Conservation (phyloP, 164 flowering plant genomes). For the Liriodendron chinense region DNA sequence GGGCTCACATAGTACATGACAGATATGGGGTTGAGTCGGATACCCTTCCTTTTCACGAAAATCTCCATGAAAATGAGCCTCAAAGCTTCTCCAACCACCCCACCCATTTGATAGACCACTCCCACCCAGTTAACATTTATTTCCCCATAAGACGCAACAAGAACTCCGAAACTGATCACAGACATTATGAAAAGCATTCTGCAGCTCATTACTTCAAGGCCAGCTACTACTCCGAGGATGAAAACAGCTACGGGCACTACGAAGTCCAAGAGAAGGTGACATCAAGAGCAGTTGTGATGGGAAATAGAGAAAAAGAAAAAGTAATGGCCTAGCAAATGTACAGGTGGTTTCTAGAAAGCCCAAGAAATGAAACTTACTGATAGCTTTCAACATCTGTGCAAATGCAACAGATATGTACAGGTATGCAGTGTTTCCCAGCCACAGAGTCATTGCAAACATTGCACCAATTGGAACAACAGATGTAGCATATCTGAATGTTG, state of each 20-base stretch:
- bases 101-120: slow-evolving; percentile 99
- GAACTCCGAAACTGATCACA: slow-evolving; percentile 93
- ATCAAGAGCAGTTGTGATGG: not conserved
- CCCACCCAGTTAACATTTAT: slow-evolving; percentile 88
- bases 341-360: not conserved
- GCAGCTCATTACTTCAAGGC: slow-evolving; percentile 91
- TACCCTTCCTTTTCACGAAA: slow-evolving; percentile 87
- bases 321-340: not conserved
- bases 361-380: slow-evolving; percentile 58
- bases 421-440: slow-evolving; percentile 99
- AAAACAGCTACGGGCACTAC: slow-evolving; percentile 99
- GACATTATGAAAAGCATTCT: slow-evolving; percentile 95
- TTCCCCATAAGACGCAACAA: slow-evolving; percentile 98
- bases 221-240: slow-evolving; percentile 85
- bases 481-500: slow-evolving; percentile 55
- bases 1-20: slow-evolving; percentile 98
- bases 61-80: slow-evolving; percentile 99
- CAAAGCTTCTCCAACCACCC: slow-evolving; percentile 94
- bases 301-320: slow-evolving; percentile 1
- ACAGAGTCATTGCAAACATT: slow-evolving; percentile 97
- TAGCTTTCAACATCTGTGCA: slow-evolving; percentile 99
- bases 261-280: slow-evolving; percentile 14
- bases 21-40: slow-evolving; percentile 82
- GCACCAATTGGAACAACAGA: slow-evolving; percentile 97
- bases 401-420: slow-evolving; percentile 94